phyloP scores from a whole-genome alignment of 2,329 filamentous ascomycete species.

The Mycosphaerella sp. region DNA sequence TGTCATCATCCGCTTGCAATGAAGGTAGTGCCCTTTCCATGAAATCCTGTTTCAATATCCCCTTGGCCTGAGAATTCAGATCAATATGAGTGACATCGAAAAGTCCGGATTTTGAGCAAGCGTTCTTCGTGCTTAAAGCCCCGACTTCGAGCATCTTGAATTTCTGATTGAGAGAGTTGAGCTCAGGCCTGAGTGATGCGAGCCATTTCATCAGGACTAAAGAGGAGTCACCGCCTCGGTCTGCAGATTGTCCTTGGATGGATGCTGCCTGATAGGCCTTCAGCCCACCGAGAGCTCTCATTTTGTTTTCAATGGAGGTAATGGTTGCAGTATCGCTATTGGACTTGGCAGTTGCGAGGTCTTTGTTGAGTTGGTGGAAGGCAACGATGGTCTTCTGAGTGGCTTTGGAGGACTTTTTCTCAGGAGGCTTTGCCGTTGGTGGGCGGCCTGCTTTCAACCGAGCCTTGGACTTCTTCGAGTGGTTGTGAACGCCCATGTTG shows the following conservation, averaged over 20 bases:
- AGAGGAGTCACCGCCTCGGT: slow-evolving; percentile 59
- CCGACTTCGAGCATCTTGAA: slow-evolving; percentile 81
- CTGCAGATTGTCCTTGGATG: slow-evolving; percentile 54
- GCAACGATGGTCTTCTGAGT: slow-evolving; percentile 54
- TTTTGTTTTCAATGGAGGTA: slow-evolving; percentile 43
- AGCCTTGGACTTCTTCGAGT: not conserved
- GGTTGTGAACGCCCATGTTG: not conserved
- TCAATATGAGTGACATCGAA: slow-evolving; percentile 82
- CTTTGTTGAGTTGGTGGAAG: slow-evolving; percentile 56
- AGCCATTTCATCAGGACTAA: slow-evolving; percentile 57
- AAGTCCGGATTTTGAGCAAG: slow-evolving; percentile 64
- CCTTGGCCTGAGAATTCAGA: slow-evolving; percentile 74
- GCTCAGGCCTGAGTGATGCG: slow-evolving; percentile 1
- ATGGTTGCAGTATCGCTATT: slow-evolving; percentile 38
- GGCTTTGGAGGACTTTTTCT: slow-evolving; percentile 46
- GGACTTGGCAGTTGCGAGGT: slow-evolving; percentile 47
- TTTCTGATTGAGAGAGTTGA: slow-evolving; percentile 17
- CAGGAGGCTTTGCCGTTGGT: slow-evolving; percentile 26
- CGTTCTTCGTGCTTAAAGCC: slow-evolving; percentile 75
- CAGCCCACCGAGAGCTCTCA: slow-evolving; percentile 53
- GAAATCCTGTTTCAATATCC: slow-evolving; percentile 85
- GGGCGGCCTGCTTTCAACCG: slow-evolving; percentile 5
- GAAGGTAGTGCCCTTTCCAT: slow-evolving; percentile 76
- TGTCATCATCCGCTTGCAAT: slow-evolving; percentile 20
- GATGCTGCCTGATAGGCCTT: slow-evolving; percentile 57